Percentiles rank a stretch among this genome's conserved stretches.
phyloP scores from a whole-genome alignment of 108 stramenopile species.

The Seminavis robusta region DNA sequence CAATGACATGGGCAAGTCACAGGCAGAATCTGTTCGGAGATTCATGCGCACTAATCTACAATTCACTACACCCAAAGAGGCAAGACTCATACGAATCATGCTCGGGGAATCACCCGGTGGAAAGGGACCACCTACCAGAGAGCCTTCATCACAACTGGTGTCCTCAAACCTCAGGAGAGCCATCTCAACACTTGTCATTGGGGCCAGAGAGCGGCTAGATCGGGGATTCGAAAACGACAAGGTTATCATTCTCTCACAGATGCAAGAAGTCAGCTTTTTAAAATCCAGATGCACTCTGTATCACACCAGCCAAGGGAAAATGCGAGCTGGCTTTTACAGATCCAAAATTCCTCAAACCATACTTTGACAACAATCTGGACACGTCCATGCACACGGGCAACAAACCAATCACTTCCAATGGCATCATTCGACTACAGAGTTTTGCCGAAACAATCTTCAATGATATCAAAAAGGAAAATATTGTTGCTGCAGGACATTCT shows the following conservation, averaged over 20 bases:
- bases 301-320: constrained; percentile 53
- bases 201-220: constrained; percentile 57
- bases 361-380: constrained; percentile 55
- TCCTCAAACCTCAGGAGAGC: constrained; percentile 83
- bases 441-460: constrained; percentile 70
- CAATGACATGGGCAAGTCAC: constrained; percentile 57
- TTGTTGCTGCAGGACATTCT: constrained; percentile 86
- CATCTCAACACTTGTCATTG: constrained; percentile 77
- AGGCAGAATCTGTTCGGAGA: constrained; percentile 49
- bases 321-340: constrained; percentile 69
- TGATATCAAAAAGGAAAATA: constrained; percentile 28
- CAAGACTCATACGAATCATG: constrained; percentile 33
- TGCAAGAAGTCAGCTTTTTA: constrained; percentile 86
- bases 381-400: constrained; percentile 74
- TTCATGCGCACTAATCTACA: constrained; percentile 49
- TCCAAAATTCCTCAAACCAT: constrained; percentile 27
- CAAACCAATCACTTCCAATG: constrained; percentile 70
- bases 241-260: constrained; percentile 57
- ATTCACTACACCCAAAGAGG: constrained; percentile 44
- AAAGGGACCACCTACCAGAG: constrained; percentile 15
- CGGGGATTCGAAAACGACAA: constrained; percentile 35
- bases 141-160: constrained; percentile 50
- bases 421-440: constrained; percentile 62
- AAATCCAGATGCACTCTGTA: constrained; percentile 86
- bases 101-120: constrained; percentile 31